Evolutionary conservation across 2,329 filamentous ascomycete species (phyloP).

Genomic region (Verticillium nonalfalfae): DNA sequence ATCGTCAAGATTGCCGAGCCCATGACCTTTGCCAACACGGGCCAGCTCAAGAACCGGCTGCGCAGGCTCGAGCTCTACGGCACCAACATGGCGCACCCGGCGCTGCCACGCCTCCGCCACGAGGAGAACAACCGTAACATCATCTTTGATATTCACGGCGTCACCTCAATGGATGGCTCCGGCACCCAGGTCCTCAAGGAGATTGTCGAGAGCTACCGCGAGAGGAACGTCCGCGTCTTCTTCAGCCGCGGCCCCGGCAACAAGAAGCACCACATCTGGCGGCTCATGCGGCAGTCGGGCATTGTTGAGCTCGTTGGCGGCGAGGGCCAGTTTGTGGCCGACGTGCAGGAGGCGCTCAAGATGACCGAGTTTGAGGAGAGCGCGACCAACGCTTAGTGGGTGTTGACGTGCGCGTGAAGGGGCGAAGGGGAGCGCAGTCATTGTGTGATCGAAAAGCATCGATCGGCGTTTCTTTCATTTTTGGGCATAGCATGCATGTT

Average conservation of each 20-base stretch:
- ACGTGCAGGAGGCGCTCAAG: constrained; percentile 78
- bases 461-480: not conserved
- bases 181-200: constrained; percentile 87
- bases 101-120: constrained; percentile 69
- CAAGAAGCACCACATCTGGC: constrained; percentile 54
- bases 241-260: constrained; percentile 54
- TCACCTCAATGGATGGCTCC: constrained; percentile 88
- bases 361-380: constrained; percentile 68
- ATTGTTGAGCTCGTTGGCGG: constrained; percentile 83
- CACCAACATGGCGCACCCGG: constrained; percentile 78
- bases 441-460: not conserved
- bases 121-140: constrained; percentile 84
- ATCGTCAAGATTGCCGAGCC: constrained; percentile 98
- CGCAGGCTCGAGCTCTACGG: constrained; percentile 84
- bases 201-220: constrained; percentile 77
- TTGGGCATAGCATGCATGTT: not conserved
- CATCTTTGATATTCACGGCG: constrained; percentile 97
- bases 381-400: constrained; percentile 12
- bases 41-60: constrained; percentile 78
- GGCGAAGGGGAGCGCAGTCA: not conserved
- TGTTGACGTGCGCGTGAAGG: not conserved
- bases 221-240: constrained; percentile 69
- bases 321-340: constrained; percentile 67
- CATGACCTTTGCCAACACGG: constrained; percentile 94
- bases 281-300: constrained; percentile 69